These are phyloP conservation scores for Wickerhamomyces chaumierensis DNA, from an alignment of 805 yeast species.

Conservation along the genomic window DNA sequence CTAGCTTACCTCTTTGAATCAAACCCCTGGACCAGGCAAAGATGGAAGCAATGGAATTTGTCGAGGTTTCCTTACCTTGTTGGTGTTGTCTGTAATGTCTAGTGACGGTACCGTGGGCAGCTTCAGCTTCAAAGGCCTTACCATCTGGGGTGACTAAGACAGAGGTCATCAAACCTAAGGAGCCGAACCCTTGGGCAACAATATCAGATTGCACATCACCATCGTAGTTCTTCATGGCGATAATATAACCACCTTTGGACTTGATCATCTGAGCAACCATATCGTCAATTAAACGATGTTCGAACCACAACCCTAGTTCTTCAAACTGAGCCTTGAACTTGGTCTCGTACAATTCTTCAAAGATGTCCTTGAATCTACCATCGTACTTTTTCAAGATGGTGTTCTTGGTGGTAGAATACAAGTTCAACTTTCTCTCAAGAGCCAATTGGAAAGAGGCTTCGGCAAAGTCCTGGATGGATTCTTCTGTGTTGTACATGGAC, in stretches of 20 bases:
- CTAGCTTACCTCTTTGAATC: constrained; percentile 84
- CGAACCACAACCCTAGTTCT: constrained; percentile 81
- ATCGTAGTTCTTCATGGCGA: constrained; percentile 95
- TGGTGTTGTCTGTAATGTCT: constrained; percentile 95
- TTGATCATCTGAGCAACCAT: constrained; percentile 99
- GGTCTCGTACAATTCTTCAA: constrained; percentile 65
- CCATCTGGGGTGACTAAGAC: constrained; percentile 97
- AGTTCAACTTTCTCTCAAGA: constrained; percentile 60
- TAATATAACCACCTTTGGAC: constrained; percentile 87
- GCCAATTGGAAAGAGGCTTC: constrained; percentile 86
- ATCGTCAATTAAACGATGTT: constrained; percentile 92
- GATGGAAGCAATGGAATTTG: constrained; percentile 94
- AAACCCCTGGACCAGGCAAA: constrained; percentile 96
- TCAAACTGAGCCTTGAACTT: constrained; percentile 67
- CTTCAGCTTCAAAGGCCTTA: constrained; percentile 89
- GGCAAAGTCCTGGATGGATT: constrained; percentile 86
- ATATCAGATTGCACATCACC: constrained; percentile 96
- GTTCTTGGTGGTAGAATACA: constrained; percentile 87
- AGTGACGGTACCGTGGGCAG: constrained; percentile 98
- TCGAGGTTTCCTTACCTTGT: constrained; percentile 93
- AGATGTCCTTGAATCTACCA: constrained; percentile 91
- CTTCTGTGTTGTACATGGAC: constrained; percentile 94
- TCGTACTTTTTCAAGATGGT: constrained; percentile 90
- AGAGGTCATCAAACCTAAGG: constrained; percentile 94
- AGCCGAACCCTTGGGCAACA: constrained; percentile 97